These are phyloP conservation scores for Cyclaneusma minus DNA, from an alignment of 2,329 filamentous ascomycete genomes.

Conservation along the genomic window DNA sequence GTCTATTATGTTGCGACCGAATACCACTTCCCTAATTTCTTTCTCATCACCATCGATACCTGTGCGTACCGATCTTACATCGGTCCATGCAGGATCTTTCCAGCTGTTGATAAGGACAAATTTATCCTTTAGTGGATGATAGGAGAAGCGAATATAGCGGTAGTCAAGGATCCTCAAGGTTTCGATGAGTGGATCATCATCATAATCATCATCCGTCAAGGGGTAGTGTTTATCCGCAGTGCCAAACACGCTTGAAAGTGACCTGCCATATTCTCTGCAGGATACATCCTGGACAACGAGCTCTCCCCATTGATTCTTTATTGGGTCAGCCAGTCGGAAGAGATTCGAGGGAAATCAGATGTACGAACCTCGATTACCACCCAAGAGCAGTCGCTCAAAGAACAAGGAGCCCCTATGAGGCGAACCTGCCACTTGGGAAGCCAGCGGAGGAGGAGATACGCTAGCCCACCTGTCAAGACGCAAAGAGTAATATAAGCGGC, in stretches of 20 bases:
- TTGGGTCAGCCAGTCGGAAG: constrained; percentile 5
- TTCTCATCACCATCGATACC: constrained; percentile 86
- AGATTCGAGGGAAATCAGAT: not conserved
- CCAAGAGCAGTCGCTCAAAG: constrained; percentile 70
- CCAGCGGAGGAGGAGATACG: constrained; percentile 79
- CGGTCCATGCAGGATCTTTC: constrained; percentile 85
- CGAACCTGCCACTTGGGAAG: constrained; percentile 73
- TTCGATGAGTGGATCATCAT: constrained; percentile 64
- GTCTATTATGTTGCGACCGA: constrained; percentile 81
- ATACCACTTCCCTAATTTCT: constrained; percentile 66
- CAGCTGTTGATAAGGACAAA: constrained; percentile 78
- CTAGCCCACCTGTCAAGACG: constrained; percentile 56
- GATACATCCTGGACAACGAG: constrained; percentile 62
- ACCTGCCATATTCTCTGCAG: constrained; percentile 33
- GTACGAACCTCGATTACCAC: constrained; percentile 65
- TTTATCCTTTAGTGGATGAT: constrained; percentile 76
- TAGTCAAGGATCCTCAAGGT: constrained; percentile 73
- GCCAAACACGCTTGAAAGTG: constrained; percentile 51
- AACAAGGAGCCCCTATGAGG: constrained; percentile 51
- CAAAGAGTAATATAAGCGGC: constrained; percentile 56
- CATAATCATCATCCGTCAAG: constrained; percentile 46
- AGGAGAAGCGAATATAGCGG: constrained; percentile 86
- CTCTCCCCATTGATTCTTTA: constrained; percentile 86
- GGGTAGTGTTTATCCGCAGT: constrained; percentile 42
- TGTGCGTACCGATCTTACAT: constrained; percentile 55